Base-by-base conservation (phyloP, 495 filamentous ascomycete species). In the Xylaria intraflava region DNA sequence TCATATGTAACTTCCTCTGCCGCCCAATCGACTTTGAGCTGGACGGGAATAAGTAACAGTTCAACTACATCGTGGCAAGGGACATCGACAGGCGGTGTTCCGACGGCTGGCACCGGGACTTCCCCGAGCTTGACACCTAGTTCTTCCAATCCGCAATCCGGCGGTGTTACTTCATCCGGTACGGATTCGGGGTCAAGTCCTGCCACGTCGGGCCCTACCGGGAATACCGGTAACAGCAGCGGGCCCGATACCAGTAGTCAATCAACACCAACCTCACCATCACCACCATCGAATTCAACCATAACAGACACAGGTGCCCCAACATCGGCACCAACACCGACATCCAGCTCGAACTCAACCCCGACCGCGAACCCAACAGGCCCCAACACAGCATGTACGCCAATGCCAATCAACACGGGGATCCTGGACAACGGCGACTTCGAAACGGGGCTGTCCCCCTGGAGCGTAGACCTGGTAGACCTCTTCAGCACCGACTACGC, bases 381-480 rank as follows among this genome's bases (percentile, higher is more conserved):
- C 27, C 19, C 11, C 26, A 36, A n/a, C 36, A 12, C 35, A 36
- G 35, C 24, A 12, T 16, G 50, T 14, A 26, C 39, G 26, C 49
- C 55, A 9, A 55, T 53, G 1, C 29, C 39, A 9, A 26, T 44
- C 1, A 51, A 45, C 53, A 45, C 17, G 0, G 43, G 49, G 24
- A 46, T 51, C 31, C 51, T 65, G 26, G 57, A 61, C 39, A 64
- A 65, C 41, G 63, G 63, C 2, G 60, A 64, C 56, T 65, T 65
- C 48, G 63, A 65, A 31, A 40, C 41, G 3, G 63, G 63, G 5
- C 30, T 65, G 1, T 63, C 63, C 1, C 63, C 63, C 1, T 65
- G 63, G 63, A 63, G 60, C 42, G 41, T 65, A 7, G 63, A 65
- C 51, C 56, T 65, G 10, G 60, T 63, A 7, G 63, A 65, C 41